Evolutionary conservation across 306 rosid species (phyloP), one percentile per base, ranked within the genome.

Genomic region (Dalbergia cochinchinensis): DNA sequence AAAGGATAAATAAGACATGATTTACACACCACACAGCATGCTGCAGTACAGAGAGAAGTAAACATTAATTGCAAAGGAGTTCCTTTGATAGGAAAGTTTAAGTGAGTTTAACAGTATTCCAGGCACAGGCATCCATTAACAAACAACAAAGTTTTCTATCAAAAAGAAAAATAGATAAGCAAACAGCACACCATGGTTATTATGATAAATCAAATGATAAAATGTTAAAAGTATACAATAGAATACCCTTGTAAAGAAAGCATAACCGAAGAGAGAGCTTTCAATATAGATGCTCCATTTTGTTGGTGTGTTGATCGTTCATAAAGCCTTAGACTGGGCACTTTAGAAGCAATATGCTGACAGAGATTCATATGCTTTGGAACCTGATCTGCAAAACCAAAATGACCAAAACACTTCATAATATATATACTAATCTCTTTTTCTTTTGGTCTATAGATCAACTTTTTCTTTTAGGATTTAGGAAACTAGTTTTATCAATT

Each of bases 241-340:
- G 71, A 79, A 69, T 78, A 90, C 94, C 94, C 90, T 79, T 85
- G 94, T 76, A 88, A 82, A 69, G 86, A 77, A 80, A 88, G 61
- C 92, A 88, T 90, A 65, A 85, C 92, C 50, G 86, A 85, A 37
- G 92, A 83, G 50, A 88, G 87, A 74, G 88, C 88, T 82, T 80
- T 89, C 79, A 90, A 78, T 54, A 80, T 73, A 80, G 85, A 84
- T 33, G 82, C 61, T 76, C 89, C 92, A 80, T 74, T 86, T 78
- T 84, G 86, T 71, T 65, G 73, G 37, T 72, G 75, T 47, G 76
- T 18, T 14, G 92, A 73, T 72, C 42, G 79, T 73, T 81, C 80
- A 68, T 34, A 16, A 69, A 84, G 83, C 70, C 53, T 88, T 54
- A 90, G 69, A 69, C 87, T 85, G 78, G 89, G 87, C 57, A 88